Evolutionary conservation across 305 asterid genomes (phyloP).

Genomic region (Plantago rigida): DNA sequence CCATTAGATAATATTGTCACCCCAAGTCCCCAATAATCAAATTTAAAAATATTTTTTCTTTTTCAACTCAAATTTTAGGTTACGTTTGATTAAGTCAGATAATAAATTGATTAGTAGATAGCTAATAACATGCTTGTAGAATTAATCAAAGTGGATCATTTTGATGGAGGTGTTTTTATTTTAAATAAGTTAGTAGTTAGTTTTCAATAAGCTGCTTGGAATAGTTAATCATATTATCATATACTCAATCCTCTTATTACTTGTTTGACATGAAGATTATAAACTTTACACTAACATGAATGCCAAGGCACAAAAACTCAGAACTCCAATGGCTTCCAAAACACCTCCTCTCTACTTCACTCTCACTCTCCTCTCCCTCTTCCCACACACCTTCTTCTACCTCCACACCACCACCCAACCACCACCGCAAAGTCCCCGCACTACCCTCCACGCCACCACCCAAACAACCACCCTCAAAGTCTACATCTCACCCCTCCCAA

Average conservation of each 20-base stretch:
- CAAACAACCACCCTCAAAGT: constrained; percentile 44
- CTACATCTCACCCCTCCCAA: constrained; percentile 61
- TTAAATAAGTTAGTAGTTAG: too few relatives aligned
- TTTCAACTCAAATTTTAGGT: too few relatives aligned
- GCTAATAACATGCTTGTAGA: too few relatives aligned
- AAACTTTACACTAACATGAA: constrained; percentile 1
- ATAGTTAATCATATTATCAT: too few relatives aligned
- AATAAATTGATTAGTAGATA: too few relatives aligned
- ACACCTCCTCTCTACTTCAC: constrained; percentile 36
- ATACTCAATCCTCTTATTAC: not conserved
- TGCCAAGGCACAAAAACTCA: constrained; percentile 13
- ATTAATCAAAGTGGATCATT: too few relatives aligned
- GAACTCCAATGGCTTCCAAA: constrained; percentile 43
- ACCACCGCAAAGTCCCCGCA: constrained; percentile 26
- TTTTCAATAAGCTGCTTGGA: too few relatives aligned
- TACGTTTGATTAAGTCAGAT: too few relatives aligned
- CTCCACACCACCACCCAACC: constrained; percentile 29
- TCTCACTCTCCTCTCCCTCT: constrained; percentile 41
- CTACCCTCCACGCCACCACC: constrained; percentile 24
- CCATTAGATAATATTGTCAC: too few relatives aligned
- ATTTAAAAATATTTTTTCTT: too few relatives aligned
- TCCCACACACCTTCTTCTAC: constrained; percentile 50
- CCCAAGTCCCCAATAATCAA: too few relatives aligned
- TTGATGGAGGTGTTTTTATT: too few relatives aligned
- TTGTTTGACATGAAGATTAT: not conserved